Evolutionary conservation across 208 protist species (phyloP), one percentile per base, ranked within the genome.

Genomic region (Wallacemonas sp.): DNA sequence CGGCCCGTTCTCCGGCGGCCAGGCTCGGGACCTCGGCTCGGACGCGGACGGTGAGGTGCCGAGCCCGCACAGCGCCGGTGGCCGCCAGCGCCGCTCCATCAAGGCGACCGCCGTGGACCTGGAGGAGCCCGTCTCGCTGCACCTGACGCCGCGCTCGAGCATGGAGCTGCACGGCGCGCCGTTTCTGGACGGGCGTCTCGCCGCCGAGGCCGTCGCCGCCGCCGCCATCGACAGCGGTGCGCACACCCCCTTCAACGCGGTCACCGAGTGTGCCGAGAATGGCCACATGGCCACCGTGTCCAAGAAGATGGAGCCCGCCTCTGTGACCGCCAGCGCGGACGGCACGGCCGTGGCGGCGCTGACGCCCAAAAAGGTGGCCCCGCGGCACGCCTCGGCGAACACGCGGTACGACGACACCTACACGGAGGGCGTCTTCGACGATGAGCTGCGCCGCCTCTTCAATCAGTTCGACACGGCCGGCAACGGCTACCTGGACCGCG

Each of bases 391-490:
- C 16, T 22, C 44, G n/a, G 31, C 18, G n/a, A 32, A 32, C 11
- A 16, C 45, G 16, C 7, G 16, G 31, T 18, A 59, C 14, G 32
- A 59, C n/a, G 52, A 59, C 31, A 18, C 31, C 26, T 16, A 54
- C 16, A 49, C 61, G 16, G 50, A 67, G 1, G 61, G 55, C 32
- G 70, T 79, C 32, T 85, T 83, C 41, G 77, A 87, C 16, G 73
- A 82, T n/a, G 82, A 92, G 62, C 74, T 94, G 42, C 79, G 70
- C n/a, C 44, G 29, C 55, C 73, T 85, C 54, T 94, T 94, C 64
- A 64, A 64, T 11, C 48, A 70, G 62, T 92, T 84, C 66, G 85
- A 91, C 18, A 67, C 66, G 4, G 74, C 76, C n/a, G 70, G 80
- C 38, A 61, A 74, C 23, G 78, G 85, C 36, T 92, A 81, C 59